Evolutionary conservation across 306 rosid species (phyloP).

Genomic region (Gleditsia sinensis): DNA sequence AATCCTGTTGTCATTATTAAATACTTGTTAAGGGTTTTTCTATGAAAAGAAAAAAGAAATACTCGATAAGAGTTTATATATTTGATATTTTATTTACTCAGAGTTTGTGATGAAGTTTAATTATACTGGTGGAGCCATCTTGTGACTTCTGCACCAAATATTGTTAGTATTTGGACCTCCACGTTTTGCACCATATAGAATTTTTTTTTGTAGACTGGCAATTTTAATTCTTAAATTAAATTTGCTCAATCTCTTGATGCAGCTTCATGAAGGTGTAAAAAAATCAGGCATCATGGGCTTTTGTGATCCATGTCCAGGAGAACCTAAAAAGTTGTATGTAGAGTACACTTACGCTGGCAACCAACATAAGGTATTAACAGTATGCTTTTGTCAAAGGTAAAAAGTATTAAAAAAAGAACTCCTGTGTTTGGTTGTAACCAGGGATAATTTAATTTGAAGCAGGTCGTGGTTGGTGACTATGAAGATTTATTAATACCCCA

Average conservation of each 20-base stretch:
- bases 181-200: not conserved
- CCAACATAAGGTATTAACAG: slow-evolving; percentile 60
- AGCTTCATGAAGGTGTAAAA: slow-evolving; percentile 93
- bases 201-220: slow-evolving; percentile 2
- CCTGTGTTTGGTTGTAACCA: slow-evolving; percentile 10
- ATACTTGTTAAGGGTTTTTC: too few species aligned
- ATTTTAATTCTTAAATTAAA: not conserved
- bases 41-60: too few species aligned
- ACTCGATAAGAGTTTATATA: not conserved
- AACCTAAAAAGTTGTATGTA: slow-evolving; percentile 65
- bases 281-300: slow-evolving; percentile 98
- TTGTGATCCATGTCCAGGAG: slow-evolving; percentile 93
- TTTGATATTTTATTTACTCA: not conserved
- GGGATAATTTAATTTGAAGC: slow-evolving; percentile 36
- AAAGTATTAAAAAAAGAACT: not conserved
- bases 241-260: slow-evolving; percentile 43
- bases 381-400: not conserved
- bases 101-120: not conserved
- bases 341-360: slow-evolving; percentile 68
- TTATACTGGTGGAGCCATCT: not conserved
- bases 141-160: not conserved
- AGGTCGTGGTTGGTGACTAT: slow-evolving; percentile 75
- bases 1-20: not conserved
- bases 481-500: slow-evolving; percentile 72
- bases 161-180: not conserved